A percentile compares a stretch with the other conserved stretches of the same genome.
phyloP scores from a whole-genome alignment of 148 eudicot genomes.

The Silene uniflora region DNA sequence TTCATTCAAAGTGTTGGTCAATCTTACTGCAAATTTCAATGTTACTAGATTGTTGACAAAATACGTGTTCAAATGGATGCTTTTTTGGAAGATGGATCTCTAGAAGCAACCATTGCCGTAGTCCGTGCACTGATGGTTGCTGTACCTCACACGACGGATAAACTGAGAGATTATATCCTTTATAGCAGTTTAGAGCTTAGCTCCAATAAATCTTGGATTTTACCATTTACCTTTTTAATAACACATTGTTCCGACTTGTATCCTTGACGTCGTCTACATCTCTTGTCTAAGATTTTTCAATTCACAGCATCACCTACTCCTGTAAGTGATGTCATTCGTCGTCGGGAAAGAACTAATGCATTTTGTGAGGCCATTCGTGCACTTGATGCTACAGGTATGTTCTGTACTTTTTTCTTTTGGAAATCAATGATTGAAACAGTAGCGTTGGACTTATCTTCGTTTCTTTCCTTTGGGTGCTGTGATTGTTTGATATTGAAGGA shows the following conservation, averaged over 20 bases:
- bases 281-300: slow-evolving; percentile 83
- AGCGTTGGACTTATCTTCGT: no score
- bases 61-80: slow-evolving; percentile 98
- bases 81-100: slow-evolving; percentile 97
- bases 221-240: background rate
- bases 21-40: slow-evolving; percentile 26
- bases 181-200: slow-evolving; percentile 2
- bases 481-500: slow-evolving; percentile 7
- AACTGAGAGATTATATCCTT: slow-evolving; percentile 97
- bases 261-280: slow-evolving; percentile 79
- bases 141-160: slow-evolving; percentile 87
- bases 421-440: slow-evolving; percentile 1
- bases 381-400: slow-evolving; percentile 94
- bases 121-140: slow-evolving; percentile 90
- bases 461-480: slow-evolving; percentile 1
- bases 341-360: slow-evolving; percentile 92
- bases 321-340: slow-evolving; percentile 63
- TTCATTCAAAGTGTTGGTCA: slow-evolving; percentile 7
- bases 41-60: slow-evolving; percentile 86
- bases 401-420: background rate
- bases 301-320: slow-evolving; percentile 57
- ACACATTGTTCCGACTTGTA: slow-evolving; percentile 13
- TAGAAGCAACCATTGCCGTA: slow-evolving; percentile 87
- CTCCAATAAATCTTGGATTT: background rate
- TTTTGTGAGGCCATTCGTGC: slow-evolving; percentile 97